phyloP scores from a whole-genome alignment of 1,284 basidiomycete species.

The Fomitopsis palustris region DNA sequence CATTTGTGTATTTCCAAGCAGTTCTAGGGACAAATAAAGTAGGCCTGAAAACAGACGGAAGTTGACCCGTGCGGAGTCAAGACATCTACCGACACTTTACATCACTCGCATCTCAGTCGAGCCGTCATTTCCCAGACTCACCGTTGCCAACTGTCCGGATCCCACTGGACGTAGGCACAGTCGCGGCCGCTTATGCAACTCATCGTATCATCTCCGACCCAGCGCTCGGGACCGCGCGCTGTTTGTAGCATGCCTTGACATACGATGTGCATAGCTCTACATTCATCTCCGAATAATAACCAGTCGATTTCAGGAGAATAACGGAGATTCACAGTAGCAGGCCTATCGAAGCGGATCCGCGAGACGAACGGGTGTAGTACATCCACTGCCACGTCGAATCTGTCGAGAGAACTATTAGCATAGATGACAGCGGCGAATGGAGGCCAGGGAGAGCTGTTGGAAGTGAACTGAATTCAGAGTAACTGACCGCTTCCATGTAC shows the following conservation, averaged over 20 bases:
- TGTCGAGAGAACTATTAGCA: neutral
- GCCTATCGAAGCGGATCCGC: neutral
- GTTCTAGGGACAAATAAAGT: conserved; percentile 7
- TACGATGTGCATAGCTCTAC: neutral
- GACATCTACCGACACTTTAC: neutral
- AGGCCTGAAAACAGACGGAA: neutral
- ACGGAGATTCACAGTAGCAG: neutral
- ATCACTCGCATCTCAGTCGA: conserved; percentile 1
- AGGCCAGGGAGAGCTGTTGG: neutral
- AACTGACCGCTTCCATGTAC: neutral
- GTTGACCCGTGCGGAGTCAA: conserved; percentile 3
- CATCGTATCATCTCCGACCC: conserved; percentile 2
- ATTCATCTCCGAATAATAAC: neutral
- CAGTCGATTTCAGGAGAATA: neutral
- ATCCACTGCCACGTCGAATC: neutral
- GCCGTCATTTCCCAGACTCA: neutral
- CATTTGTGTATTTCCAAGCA: conserved; percentile 1
- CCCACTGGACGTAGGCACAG: conserved; percentile 2
- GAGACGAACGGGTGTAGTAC: neutral
- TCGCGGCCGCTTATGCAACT: neutral
- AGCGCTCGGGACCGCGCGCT: conserved; percentile 8
- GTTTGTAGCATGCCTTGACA: neutral
- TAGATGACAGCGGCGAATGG: neutral
- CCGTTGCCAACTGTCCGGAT: conserved; percentile 7
- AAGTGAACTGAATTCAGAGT: neutral